Percentiles rank a stretch among this genome's conserved stretches.
Conservation (phyloP, 257 asterid species). For the Verbascum thapsus region DNA sequence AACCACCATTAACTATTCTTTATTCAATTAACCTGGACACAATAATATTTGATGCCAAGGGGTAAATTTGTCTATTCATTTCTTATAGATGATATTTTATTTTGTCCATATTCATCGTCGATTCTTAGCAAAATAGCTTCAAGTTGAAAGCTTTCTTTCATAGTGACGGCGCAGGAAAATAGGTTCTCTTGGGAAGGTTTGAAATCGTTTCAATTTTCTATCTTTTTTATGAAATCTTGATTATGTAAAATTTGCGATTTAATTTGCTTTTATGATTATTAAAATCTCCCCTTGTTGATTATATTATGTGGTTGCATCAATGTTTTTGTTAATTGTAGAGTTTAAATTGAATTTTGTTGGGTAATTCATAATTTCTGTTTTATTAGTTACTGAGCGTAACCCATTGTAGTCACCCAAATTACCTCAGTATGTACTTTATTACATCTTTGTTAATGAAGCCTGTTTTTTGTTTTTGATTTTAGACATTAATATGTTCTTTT, state of each 20-base stretch:
- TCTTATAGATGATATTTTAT: background rate
- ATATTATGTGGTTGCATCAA: background rate
- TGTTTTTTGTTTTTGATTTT: too few relatives aligned
- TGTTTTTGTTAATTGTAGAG: background rate
- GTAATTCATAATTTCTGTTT: background rate
- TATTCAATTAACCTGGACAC: conserved; percentile 48
- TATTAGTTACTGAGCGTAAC: background rate
- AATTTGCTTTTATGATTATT: conserved; percentile 12
- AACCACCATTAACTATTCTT: background rate
- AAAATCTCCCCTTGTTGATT: background rate
- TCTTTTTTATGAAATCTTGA: conserved; percentile 1
- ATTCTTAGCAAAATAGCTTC: conserved; percentile 23
- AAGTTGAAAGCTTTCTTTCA: background rate
- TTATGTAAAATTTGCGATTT: conserved; percentile 13
- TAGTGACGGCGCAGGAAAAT: conserved; percentile 20
- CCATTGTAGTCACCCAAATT: too few relatives aligned
- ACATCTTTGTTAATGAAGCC: too few relatives aligned
- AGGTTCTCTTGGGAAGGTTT: conserved; percentile 48
- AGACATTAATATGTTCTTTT: too few relatives aligned
- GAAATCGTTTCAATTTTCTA: conserved; percentile 1
- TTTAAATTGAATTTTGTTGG: background rate
- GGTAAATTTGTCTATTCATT: conserved; percentile 30
- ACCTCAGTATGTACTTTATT: too few relatives aligned
- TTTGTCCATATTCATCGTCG: conserved; percentile 17
- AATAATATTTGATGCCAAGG: too few relatives aligned